Conservation (phyloP, 2,329 filamentous ascomycete species). For the Scedosporium aurantiacum region DNA sequence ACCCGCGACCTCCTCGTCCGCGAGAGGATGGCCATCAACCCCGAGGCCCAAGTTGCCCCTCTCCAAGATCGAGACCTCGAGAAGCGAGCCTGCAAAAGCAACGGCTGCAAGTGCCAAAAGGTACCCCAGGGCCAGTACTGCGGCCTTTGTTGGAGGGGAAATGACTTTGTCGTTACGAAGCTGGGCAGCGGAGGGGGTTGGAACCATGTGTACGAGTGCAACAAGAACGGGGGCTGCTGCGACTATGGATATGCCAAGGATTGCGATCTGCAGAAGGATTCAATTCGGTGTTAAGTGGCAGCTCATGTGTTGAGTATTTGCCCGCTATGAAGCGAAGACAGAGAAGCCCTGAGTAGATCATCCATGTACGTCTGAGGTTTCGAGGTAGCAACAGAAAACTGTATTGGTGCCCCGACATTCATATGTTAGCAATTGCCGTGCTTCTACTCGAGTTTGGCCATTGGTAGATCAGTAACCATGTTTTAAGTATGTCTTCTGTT, state of each 20-base stretch:
- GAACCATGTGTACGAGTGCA: slow-evolving; percentile 14
- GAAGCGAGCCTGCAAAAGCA: slow-evolving; percentile 5
- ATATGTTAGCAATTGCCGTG: too few relatives aligned
- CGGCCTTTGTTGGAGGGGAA: background rate
- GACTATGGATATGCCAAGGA: slow-evolving; percentile 12
- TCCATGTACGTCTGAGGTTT: too few relatives aligned
- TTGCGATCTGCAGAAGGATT: slow-evolving; percentile 8
- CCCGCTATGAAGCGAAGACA: background rate
- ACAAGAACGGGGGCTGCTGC: slow-evolving; percentile 12
- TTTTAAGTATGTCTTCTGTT: too few relatives aligned
- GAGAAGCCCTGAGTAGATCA: too few relatives aligned
- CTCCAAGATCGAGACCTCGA: background rate
- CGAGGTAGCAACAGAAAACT: too few relatives aligned
- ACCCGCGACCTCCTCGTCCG: background rate
- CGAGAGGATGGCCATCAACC: background rate
- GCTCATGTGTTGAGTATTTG: background rate
- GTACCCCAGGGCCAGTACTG: slow-evolving; percentile 5
- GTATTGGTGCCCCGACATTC: too few relatives aligned
- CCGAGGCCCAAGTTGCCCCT: background rate
- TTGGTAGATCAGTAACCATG: too few relatives aligned
- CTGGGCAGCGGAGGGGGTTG: background rate
- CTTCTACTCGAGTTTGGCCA: too few relatives aligned
- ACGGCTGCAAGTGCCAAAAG: slow-evolving; percentile 5
- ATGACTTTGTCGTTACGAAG: background rate
- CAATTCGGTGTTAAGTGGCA: background rate